Evolutionary conservation across 164 flowering plant species (phyloP).

Genomic region (Tetrastigma voinierianum): DNA sequence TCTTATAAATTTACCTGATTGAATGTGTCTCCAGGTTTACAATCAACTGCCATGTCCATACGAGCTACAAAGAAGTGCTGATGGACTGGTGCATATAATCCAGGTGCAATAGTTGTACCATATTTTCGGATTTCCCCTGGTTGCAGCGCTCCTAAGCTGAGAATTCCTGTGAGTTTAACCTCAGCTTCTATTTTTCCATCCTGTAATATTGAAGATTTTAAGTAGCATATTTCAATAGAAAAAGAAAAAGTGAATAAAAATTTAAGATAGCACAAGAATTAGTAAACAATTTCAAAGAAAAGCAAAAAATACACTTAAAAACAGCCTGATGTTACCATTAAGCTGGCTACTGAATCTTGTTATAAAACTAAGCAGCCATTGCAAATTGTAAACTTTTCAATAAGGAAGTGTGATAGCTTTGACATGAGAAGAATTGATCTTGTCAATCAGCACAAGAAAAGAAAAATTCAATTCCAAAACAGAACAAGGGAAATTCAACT

Average conservation of each 20-base stretch:
- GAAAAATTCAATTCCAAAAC: neutral
- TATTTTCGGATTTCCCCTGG: slow-evolving; percentile 89
- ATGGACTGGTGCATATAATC: slow-evolving; percentile 92
- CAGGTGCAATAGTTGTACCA: slow-evolving; percentile 94
- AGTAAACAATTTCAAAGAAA: neutral
- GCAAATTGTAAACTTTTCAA: neutral
- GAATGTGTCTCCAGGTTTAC: slow-evolving; percentile 77
- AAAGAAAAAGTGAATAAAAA: neutral
- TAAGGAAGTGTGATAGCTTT: neutral
- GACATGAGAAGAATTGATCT: neutral
- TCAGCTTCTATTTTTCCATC: slow-evolving; percentile 97
- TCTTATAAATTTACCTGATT: slow-evolving; percentile 58
- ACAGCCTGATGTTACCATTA: slow-evolving; percentile 6
- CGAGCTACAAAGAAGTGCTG: slow-evolving; percentile 96
- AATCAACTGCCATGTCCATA: slow-evolving; percentile 97
- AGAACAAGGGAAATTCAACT: slow-evolving; percentile 16
- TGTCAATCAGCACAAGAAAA: neutral
- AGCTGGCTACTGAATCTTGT: neutral
- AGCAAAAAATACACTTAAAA: neutral
- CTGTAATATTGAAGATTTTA: slow-evolving; percentile 26
- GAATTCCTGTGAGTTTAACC: slow-evolving; percentile 91
- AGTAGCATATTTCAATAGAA: neutral
- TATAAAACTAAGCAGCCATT: too few relatives aligned
- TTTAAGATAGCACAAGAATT: neutral
- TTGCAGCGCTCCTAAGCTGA: slow-evolving; percentile 87